Conservation (phyloP, 1,284 basidiomycete species). For the Ustilago esculenta region DNA sequence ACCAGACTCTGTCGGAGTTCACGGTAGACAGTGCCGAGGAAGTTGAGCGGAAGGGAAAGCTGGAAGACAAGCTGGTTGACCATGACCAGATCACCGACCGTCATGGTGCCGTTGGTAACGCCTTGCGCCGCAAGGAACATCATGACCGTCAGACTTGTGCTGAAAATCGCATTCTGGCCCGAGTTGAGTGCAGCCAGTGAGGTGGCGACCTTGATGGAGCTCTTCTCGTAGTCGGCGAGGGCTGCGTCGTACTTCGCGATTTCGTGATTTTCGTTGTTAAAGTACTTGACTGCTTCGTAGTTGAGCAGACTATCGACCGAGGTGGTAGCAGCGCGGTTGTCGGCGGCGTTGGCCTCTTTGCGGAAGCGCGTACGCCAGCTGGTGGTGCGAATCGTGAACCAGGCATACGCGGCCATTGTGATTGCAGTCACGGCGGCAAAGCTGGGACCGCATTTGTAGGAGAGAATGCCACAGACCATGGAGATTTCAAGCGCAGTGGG, state of each 20-base stretch:
- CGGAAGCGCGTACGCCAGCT: slow-evolving; percentile 97
- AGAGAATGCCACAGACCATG: slow-evolving; percentile 95
- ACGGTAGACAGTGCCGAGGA: slow-evolving; percentile 94
- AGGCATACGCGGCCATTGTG: slow-evolving; percentile 90
- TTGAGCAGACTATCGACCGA: slow-evolving; percentile 96
- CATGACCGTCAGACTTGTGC: slow-evolving; percentile 87
- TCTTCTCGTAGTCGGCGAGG: slow-evolving; percentile 85
- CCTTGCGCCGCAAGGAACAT: slow-evolving; percentile 98
- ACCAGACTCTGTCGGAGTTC: slow-evolving; percentile 93
- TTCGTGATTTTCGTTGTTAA: slow-evolving; percentile 95
- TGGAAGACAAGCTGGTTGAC: slow-evolving; percentile 99
- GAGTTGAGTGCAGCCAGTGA: slow-evolving; percentile 92
- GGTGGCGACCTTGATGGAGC: slow-evolving; percentile 93
- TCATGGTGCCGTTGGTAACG: slow-evolving; percentile 93
- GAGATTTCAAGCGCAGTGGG: slow-evolving; percentile 95
- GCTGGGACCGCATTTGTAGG: slow-evolving; percentile 95
- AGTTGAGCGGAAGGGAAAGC: slow-evolving; percentile 92
- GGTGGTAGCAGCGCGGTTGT: slow-evolving; percentile 92
- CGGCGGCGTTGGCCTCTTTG: slow-evolving; percentile 91
- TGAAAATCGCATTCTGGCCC: slow-evolving; percentile 96
- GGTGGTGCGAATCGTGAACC: slow-evolving; percentile 96
- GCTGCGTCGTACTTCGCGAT: slow-evolving; percentile 91
- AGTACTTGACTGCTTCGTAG: slow-evolving; percentile 98
- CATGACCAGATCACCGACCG: slow-evolving; percentile 96
- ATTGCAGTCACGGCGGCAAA: slow-evolving; percentile 89